A percentile compares a stretch with the other conserved stretches of the same genome.
These are phyloP conservation scores for Gracilariopsis chorda DNA, from an alignment of 23 red algal species.

Conservation along the genomic window DNA sequence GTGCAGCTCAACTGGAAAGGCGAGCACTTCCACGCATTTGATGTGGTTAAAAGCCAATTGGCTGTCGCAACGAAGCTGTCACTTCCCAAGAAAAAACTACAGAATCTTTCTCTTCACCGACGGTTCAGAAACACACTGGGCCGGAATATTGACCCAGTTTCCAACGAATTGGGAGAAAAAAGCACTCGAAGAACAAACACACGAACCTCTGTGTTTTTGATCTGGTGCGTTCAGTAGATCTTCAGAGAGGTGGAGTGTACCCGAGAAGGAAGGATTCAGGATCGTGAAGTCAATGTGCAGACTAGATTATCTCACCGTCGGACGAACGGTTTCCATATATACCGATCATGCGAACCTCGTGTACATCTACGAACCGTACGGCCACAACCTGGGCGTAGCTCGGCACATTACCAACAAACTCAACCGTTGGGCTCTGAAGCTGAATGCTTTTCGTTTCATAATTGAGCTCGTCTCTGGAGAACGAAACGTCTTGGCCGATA, in stretches of 20 bases:
- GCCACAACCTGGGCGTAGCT: no score
- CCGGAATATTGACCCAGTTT: slow-evolving; percentile 9
- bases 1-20: not conserved
- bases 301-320: no score
- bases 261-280: no score
- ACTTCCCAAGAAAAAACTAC: not conserved
- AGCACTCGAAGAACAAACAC: not conserved
- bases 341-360: no score
- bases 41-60: not conserved
- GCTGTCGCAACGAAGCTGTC: not conserved
- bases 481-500: no score
- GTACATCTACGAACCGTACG: no score
- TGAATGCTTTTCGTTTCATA: not conserved
- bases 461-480: not conserved
- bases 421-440: slow-evolving; percentile 25
- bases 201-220: not conserved
- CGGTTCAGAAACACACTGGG: slow-evolving; percentile 28
- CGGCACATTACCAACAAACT: slow-evolving; percentile 7
- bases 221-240: not conserved
- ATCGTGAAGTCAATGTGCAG: no score
- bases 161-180: not conserved
- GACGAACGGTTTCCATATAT: no score
- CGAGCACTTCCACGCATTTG: not conserved
- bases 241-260: no score
- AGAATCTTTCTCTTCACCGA: slow-evolving; percentile 19